Evolutionary conservation across 225 moss, liverwort and hornwort genomes (phyloP), one percentile per base, ranked within the genome.

Genomic region (Polytrichum commune): DNA sequence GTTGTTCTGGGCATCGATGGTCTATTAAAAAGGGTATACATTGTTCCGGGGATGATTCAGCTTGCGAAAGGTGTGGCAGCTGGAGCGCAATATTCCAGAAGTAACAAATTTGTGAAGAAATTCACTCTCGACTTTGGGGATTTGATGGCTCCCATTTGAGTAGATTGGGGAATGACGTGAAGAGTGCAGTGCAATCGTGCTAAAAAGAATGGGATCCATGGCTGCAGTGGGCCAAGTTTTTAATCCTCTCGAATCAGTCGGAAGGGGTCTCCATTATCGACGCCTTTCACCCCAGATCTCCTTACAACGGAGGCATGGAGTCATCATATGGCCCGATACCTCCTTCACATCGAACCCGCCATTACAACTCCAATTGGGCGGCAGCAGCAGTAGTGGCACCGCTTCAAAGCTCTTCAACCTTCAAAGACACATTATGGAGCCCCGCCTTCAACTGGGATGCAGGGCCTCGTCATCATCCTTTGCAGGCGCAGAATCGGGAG

Each of bases 131-230:
- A 46, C 13, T 46, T 46, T 16, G 46, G 16, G 35, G 46, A 46
- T 13, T 13, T 16, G 4, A 46, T 46, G 46, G 46, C 46, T 46
- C 46, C 46, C 46, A 46, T 46, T 46, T 58, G 22, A 66, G 78
- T 78, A 76, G 78, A 67, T 66, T 63, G 69, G 64, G 62, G 63
- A 64, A 80, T 66, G 60, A 60, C 66, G 33, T 72, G 64, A 66
- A 53, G 20, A 6, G 57, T 65, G 61, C 67, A 62, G 71, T 56
- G 33, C 28, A 55, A 72, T 38, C 29, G 62, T 16, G 81, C 65
- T 69, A 74, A 74, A 74, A 77, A 69, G 53, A 62, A 79, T 81
- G 85, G 85, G 82, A 65, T 76, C 67, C 69, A 72, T 85, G 74
- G 72, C 69, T 27, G 69, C 69, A 72, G 76, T 85, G 61, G 81